Evolutionary conservation across 2,329 filamentous ascomycete species (phyloP), one percentile per base, ranked within the genome.

Genomic region (Trichoderma semiorbis): DNA sequence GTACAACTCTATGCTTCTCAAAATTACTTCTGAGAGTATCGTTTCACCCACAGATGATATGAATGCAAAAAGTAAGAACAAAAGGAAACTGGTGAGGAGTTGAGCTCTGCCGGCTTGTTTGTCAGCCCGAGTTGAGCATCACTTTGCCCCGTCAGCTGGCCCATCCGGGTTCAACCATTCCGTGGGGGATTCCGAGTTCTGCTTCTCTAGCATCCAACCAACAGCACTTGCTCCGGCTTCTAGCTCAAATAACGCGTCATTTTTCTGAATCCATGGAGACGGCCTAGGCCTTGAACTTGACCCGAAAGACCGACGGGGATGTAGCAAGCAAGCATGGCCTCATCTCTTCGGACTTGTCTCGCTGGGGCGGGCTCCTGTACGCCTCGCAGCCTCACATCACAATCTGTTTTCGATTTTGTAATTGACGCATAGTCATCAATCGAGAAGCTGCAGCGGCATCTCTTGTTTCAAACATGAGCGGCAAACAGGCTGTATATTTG

Each of bases 221-320:
- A 47, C 47, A 66, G 36, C 47, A 55, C 18, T 39, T 47, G 26
- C 39, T 47, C 36, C 16, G 55, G 26, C 11, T 64, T 30, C 36
- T 28, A 64, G 61, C 36, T 12, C 30, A 32, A 60, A 39, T 39
- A 36, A 66, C 63, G 63, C 47, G 63, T 57, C 32, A 55, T 66
- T 36, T 55, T 57, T 36, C 7, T 14, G 53, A 24, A 28, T 34
- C 63, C 50, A 36, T 10, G 14, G 21, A 18, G 24, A 36, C 47
- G 47, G 47, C 47, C 47, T 57, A 66, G 63, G 50, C 63, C 65
- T 43, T 24, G n/a, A 57, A 39, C 16, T 30, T 24, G 32, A n/a
- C 24, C 65, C 65, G 65, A 68, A 68, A 58, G 65, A 58, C 65
- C 65, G 65, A 68, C 34, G 32, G 65, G 34, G 24, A 39, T 58